A percentile compares a stretch with the other conserved stretches of the same genome.
Evolutionary conservation across 176 grass and related monocot species (phyloP).

Genomic region (Saccharum spontaneum): DNA sequence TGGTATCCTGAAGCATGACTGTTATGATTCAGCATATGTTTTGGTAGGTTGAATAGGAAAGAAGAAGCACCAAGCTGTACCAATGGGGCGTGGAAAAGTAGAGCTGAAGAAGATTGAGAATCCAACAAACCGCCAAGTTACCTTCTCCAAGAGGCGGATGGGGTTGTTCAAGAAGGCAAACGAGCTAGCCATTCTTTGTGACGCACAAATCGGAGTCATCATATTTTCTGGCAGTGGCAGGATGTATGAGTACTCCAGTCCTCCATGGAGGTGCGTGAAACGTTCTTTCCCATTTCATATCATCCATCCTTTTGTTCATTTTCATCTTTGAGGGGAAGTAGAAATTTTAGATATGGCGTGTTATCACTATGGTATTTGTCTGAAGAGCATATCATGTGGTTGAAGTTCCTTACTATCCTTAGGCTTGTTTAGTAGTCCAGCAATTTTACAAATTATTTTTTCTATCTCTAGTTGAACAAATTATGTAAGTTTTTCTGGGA

Average conservation of each 20-base stretch:
- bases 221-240: constrained; percentile 72
- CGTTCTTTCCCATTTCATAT: background rate
- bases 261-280: constrained; percentile 56
- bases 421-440: background rate
- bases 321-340: background rate
- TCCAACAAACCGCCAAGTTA: constrained; percentile 66
- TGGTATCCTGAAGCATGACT: constrained; percentile 7
- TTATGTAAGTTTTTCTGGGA: background rate
- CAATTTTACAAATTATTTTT: background rate
- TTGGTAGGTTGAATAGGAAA: constrained; percentile 25
- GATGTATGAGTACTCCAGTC: constrained; percentile 81
- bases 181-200: constrained; percentile 71
- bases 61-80: constrained; percentile 3
- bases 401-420: background rate
- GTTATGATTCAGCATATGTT: background rate
- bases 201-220: constrained; percentile 72
- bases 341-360: background rate
- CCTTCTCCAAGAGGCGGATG: constrained; percentile 81
- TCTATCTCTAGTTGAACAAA: background rate
- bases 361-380: background rate
- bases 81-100: constrained; percentile 81
- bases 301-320: constrained; percentile 11
- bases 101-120: constrained; percentile 90
- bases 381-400: background rate
- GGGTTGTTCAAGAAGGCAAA: constrained; percentile 85